Percentiles rank a stretch among this genome's conserved stretches.
Conservation (phyloP, 768 basidiomycete species). For the Trametes meyenii region DNA sequence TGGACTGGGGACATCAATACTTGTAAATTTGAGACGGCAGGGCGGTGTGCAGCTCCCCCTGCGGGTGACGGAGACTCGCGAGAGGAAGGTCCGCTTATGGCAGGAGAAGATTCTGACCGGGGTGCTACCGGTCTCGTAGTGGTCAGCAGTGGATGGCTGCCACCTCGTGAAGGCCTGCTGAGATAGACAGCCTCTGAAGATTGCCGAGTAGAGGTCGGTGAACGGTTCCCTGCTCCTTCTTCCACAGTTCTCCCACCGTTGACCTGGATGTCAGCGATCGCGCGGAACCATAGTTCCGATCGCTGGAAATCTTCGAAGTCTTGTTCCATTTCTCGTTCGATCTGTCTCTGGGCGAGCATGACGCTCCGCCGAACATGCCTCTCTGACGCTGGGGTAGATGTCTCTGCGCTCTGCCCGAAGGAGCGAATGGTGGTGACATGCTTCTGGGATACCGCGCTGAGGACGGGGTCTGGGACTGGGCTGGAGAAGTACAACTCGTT, state of each 20-base stretch:
- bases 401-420: constrained; percentile 57
- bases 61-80: constrained; percentile 13
- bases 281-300: constrained; percentile 93
- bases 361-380: constrained; percentile 75
- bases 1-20: constrained; percentile 77
- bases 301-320: constrained; percentile 89
- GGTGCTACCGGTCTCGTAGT: neutral
- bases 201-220: constrained; percentile 13
- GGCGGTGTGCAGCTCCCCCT: constrained; percentile 24
- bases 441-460: constrained; percentile 68
- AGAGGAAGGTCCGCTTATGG: constrained; percentile 6
- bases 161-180: neutral
- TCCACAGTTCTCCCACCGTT: constrained; percentile 23
- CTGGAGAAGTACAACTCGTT: constrained; percentile 84
- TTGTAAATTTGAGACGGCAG: constrained; percentile 64
- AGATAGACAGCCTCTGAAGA: neutral
- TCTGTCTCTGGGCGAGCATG: constrained; percentile 81
- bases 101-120: constrained; percentile 28
- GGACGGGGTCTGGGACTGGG: constrained; percentile 55
- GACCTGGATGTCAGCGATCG: constrained; percentile 67
- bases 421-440: constrained; percentile 69
- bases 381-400: constrained; percentile 45
- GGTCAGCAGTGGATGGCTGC: neutral
- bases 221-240: constrained; percentile 3
- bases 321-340: constrained; percentile 85